phyloP scores from a whole-genome alignment of 176 grass and related monocot species.

The Leersia perrieri region DNA sequence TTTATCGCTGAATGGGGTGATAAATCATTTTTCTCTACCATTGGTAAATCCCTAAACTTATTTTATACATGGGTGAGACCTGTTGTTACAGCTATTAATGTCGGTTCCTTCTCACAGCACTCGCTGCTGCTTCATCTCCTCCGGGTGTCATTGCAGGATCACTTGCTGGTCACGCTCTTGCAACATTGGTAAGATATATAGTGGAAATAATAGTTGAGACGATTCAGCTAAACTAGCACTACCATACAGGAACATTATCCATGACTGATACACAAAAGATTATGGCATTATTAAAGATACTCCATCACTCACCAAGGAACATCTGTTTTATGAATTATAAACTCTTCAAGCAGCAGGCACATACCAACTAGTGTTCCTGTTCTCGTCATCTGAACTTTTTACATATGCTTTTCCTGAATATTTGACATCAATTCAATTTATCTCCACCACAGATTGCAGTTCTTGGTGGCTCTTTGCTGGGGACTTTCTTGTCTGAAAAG shows the following conservation, averaged over 20 bases:
- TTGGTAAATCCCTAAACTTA: conserved; percentile 46
- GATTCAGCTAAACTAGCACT: background rate
- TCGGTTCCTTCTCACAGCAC: conserved; percentile 50
- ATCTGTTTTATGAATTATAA: background rate
- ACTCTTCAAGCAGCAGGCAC: background rate
- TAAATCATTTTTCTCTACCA: conserved; percentile 98
- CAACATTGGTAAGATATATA: conserved; percentile 76
- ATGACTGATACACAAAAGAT: background rate
- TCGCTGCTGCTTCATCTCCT: conserved; percentile 96
- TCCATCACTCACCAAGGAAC: background rate
- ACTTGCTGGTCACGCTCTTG: conserved; percentile 84
- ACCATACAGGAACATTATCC: conserved; percentile 15
- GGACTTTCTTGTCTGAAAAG: conserved; percentile 93
- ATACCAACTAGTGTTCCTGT: background rate
- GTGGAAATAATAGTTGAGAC: background rate
- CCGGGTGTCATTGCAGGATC: conserved; percentile 88
- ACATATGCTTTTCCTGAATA: background rate
- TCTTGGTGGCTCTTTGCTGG: conserved; percentile 91
- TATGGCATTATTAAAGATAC: background rate
- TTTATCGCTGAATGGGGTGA: conserved; percentile 99
- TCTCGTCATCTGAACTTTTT: background rate
- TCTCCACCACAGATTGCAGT: conserved; percentile 69
- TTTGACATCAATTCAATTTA: conserved; percentile 15
- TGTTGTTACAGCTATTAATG: conserved; percentile 21
- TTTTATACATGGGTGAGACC: background rate